Evolutionary conservation across 805 yeast species (phyloP), one percentile per base, ranked within the genome.

Genomic region (Phaffomyces thermotolerans): DNA sequence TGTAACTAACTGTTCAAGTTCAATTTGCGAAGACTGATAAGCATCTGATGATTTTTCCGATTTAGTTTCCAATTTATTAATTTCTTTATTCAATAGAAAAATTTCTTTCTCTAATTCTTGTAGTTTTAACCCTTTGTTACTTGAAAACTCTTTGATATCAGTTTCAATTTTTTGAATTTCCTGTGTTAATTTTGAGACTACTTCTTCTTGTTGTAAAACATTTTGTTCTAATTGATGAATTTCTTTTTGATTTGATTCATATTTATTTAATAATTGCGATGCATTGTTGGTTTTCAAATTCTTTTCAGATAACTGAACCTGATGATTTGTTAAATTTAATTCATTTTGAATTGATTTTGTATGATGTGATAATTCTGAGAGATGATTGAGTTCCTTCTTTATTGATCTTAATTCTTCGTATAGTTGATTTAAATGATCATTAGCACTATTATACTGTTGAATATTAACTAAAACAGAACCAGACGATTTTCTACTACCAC

Each of bases 131-230:
- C 90, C 87, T 52, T 89, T 90, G 59, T 95, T 84, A 36, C 67
- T 67, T 46, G 75, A 78, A 59, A 89, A 91, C 54, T 93, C 98
- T 41, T 73, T 69, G 67, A 89, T 85, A 59, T 93, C 98, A 15
- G 67, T 73, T 56, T 84, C 85, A 42, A 85, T 79, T 8, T 58
- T 58, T 4, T 54, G 51, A 12, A 85, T 73, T 25, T 81, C 84
- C 0, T 44, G 45, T 29, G 67, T 59, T 34, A 67, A 68, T 3
- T 52, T 54, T 1, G 52, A 42, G 4, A 68, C 59, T 14, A 60
- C 53, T 3, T 55, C 50, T 17, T 65, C 57, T 15, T 72, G 69
- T 7, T 61, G 61, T 1, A 51, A 42, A 5, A 81, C 69, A 20
- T 63, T 58, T 5, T 55, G 52, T 17, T 65, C 57, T 20, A 84